Conservation (phyloP, 352 stramenopile genomes). For the Phytophthora vignae region DNA sequence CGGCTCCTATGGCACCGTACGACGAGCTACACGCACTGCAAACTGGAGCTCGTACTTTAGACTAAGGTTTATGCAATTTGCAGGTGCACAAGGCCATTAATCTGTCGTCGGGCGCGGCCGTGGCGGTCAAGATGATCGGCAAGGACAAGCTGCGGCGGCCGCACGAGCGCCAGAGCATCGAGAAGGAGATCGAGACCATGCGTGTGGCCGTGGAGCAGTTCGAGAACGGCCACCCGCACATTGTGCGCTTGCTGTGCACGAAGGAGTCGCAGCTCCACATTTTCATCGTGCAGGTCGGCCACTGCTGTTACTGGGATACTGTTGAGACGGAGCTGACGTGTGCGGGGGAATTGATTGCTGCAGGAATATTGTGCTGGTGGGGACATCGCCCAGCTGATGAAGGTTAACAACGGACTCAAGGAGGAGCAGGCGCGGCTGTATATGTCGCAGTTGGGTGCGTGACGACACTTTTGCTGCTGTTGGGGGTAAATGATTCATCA, state of each 20-base stretch:
- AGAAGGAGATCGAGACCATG: slow-evolving; percentile 90
- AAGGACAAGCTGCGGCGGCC: slow-evolving; percentile 80
- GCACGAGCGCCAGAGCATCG: slow-evolving; percentile 81
- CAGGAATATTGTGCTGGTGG: slow-evolving; percentile 85
- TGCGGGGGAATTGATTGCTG: neutral
- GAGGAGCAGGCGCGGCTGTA: slow-evolving; percentile 79
- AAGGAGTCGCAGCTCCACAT: slow-evolving; percentile 87
- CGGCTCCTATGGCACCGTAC: slow-evolving; percentile 84
- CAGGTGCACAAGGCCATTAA: slow-evolving; percentile 89
- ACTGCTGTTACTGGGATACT: neutral
- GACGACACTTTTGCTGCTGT: neutral
- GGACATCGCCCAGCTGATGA: slow-evolving; percentile 80
- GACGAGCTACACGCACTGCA: neutral
- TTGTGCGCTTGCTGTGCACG: slow-evolving; percentile 80
- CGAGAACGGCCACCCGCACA: slow-evolving; percentile 87
- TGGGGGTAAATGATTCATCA: neutral
- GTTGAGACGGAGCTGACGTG: no score
- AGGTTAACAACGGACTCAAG: slow-evolving; percentile 60
- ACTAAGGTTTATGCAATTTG: slow-evolving; percentile 1
- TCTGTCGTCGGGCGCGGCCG: slow-evolving; percentile 71
- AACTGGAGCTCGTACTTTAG: neutral
- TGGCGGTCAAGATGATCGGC: slow-evolving; percentile 85
- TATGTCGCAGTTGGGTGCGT: slow-evolving; percentile 79
- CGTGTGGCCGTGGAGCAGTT: slow-evolving; percentile 85
- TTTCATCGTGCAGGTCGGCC: slow-evolving; percentile 77